A percentile compares a stretch with the other conserved stretches of the same genome.
Conservation (phyloP, 257 asterid genomes). For the Primulina eburnea region DNA sequence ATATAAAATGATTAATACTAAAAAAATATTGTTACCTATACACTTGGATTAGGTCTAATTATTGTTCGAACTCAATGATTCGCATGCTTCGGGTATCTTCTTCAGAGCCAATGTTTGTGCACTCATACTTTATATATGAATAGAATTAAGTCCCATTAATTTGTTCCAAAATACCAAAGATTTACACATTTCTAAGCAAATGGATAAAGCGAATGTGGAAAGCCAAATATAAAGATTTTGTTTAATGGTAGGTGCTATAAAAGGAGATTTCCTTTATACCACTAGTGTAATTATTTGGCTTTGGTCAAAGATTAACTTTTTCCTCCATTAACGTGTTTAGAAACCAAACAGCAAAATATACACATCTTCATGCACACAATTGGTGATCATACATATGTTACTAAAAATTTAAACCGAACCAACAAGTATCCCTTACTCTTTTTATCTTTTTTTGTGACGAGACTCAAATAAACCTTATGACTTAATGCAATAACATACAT, state of each 20-base stretch:
- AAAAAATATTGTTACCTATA: not conserved
- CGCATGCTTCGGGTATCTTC: conserved; percentile 8
- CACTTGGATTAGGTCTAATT: not conserved
- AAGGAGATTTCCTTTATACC: conserved; percentile 26
- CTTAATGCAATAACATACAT: too few species aligned
- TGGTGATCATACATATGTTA: too few species aligned
- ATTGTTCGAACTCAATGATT: conserved; percentile 2
- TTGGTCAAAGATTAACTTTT: conserved; percentile 31
- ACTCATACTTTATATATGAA: conserved; percentile 26
- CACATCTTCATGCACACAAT: too few species aligned
- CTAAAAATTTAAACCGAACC: too few species aligned
- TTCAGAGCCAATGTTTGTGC: conserved; percentile 11
- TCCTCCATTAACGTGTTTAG: conserved; percentile 22
- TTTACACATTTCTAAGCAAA: not conserved
- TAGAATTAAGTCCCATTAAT: conserved; percentile 16
- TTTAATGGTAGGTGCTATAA: conserved; percentile 14
- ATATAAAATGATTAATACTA: not conserved
- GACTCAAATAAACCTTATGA: too few species aligned
- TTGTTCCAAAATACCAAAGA: conserved; percentile 1
- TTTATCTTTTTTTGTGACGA: too few species aligned
- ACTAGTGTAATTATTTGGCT: conserved; percentile 24
- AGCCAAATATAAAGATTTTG: not conserved
- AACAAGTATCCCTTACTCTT: too few species aligned
- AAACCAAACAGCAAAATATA: conserved; percentile 6
- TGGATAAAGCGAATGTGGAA: conserved; percentile 23